These are phyloP conservation scores for Dissophora globulifera DNA, from an alignment of 192 early-diverging fungal genomes.

Conservation along the genomic window DNA sequence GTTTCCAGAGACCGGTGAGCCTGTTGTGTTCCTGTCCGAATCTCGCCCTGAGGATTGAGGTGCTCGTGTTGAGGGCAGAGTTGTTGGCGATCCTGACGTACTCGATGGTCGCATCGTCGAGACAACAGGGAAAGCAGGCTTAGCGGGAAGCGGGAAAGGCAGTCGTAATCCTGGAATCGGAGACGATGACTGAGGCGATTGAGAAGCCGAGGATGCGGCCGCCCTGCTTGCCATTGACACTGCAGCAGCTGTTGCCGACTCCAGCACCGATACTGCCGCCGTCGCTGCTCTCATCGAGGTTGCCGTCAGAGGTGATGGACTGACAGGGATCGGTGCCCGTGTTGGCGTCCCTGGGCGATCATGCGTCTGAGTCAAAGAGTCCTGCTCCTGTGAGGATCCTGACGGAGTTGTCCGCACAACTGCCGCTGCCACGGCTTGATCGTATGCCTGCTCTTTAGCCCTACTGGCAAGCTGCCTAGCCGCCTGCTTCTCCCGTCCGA, in stretches of 20 bases:
- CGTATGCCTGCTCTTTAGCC: constrained; percentile 44
- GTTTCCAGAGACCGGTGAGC: neutral
- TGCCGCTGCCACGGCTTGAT: constrained; percentile 36
- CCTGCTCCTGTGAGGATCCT: neutral
- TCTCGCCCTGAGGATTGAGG: constrained; percentile 1
- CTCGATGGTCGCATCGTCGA: constrained; percentile 16
- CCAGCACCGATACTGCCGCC: too few species aligned
- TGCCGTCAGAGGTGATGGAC: too few species aligned
- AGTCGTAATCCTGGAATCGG: constrained; percentile 3
- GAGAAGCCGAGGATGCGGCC: too few species aligned
- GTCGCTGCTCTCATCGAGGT: too few species aligned
- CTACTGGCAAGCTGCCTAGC: constrained; percentile 9
- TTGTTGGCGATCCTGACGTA: constrained; percentile 13
- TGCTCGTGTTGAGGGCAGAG: neutral
- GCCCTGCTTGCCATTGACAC: too few species aligned
- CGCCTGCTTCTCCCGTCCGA: constrained; percentile 43
- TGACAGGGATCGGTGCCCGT: neutral
- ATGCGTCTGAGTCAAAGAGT: neutral
- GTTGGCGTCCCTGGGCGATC: neutral
- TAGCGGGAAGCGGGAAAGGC: constrained; percentile 39
- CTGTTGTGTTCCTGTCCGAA: neutral
- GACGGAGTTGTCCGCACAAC: constrained; percentile 8
- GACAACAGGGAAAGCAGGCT: constrained; percentile 39
- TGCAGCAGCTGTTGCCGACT: too few species aligned
- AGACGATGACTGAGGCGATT: neutral